phyloP scores from a whole-genome alignment of 331 rosid species.

The Malus hybrid region DNA sequence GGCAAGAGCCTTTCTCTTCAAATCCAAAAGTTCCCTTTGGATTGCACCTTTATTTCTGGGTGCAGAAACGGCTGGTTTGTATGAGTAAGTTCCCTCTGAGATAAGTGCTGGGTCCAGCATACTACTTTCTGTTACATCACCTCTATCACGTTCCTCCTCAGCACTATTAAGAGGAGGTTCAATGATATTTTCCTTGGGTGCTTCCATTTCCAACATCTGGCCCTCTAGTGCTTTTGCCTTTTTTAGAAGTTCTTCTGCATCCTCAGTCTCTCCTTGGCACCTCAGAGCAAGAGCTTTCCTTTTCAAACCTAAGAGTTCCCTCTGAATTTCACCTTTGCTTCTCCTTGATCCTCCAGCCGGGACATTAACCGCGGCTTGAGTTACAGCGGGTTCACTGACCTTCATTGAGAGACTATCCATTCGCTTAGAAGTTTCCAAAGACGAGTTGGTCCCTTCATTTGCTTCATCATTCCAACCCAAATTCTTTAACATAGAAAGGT shows the following conservation, averaged over 20 bases:
- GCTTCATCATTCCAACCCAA: constrained; percentile 87
- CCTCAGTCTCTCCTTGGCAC: constrained; percentile 84
- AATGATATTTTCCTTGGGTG: constrained; percentile 27
- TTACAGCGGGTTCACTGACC: constrained; percentile 24
- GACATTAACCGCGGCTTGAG: constrained; percentile 24
- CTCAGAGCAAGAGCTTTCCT: constrained; percentile 84
- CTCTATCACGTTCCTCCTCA: constrained; percentile 35
- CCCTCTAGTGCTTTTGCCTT: constrained; percentile 57
- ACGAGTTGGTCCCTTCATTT: constrained; percentile 24
- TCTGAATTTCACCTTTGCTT: constrained; percentile 74
- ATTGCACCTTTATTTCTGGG: constrained; percentile 64
- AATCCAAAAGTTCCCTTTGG: constrained; percentile 71
- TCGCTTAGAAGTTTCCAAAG: constrained; percentile 30
- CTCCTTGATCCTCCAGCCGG: constrained; percentile 33
- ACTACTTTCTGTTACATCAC: constrained; percentile 46
- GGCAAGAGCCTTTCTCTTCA: constrained; percentile 76
- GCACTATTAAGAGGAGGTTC: constrained; percentile 31
- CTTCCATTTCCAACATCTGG: constrained; percentile 53
- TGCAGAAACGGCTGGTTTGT: constrained; percentile 28
- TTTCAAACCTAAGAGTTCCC: constrained; percentile 87
- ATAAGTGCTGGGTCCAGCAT: constrained; percentile 55
- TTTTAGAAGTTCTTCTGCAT: constrained; percentile 69
- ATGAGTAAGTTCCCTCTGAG: constrained; percentile 34
- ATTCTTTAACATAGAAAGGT: constrained; percentile 72
- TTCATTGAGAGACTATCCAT: constrained; percentile 21